A percentile compares a stretch with the other conserved stretches of the same genome.
Conservation (phyloP, 306 rosid species). For the Fagus sylvatica region DNA sequence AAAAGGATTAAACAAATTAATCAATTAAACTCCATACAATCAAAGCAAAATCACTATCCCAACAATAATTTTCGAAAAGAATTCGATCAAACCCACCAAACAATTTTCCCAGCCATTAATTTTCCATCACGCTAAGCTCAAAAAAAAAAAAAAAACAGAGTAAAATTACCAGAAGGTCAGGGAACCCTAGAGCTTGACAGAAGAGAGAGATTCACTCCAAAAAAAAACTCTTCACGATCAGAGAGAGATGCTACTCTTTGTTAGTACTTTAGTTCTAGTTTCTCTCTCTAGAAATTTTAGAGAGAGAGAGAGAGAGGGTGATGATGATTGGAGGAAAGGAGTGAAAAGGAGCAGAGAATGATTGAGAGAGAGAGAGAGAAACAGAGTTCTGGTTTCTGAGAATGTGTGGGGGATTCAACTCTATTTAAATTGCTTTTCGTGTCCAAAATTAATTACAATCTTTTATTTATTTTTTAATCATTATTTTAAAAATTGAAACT, state of each 20-base stretch:
- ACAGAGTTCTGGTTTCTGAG: slow-evolving; percentile 7
- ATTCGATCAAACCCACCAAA: slow-evolving; percentile 30
- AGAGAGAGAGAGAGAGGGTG: slow-evolving; percentile 36
- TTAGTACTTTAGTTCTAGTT: slow-evolving; percentile 3
- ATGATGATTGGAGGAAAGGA: slow-evolving; percentile 58
- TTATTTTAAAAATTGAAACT: background rate
- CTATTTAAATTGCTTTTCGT: slow-evolving; percentile 57
- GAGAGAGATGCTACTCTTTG: slow-evolving; percentile 10
- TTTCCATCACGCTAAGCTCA: background rate
- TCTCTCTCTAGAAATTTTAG: slow-evolving; percentile 35
- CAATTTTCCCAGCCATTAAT: background rate
- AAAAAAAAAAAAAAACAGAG: slow-evolving; percentile 18
- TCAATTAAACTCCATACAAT: background rate
- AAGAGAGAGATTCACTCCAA: background rate
- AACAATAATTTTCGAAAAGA: slow-evolving; percentile 4
- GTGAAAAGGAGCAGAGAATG: slow-evolving; percentile 62
- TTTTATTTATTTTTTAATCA: background rate
- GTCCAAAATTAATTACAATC: slow-evolving; percentile 29
- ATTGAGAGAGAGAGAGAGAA: slow-evolving; percentile 47
- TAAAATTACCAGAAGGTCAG: slow-evolving; percentile 40
- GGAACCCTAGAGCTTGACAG: slow-evolving; percentile 42
- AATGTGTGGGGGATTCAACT: slow-evolving; percentile 46
- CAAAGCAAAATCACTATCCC: background rate
- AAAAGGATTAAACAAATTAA: background rate
- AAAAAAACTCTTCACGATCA: slow-evolving; percentile 13